Evolutionary conservation across 1,284 basidiomycete species (phyloP).

Genomic region (Sphaerobolus stellatus): DNA sequence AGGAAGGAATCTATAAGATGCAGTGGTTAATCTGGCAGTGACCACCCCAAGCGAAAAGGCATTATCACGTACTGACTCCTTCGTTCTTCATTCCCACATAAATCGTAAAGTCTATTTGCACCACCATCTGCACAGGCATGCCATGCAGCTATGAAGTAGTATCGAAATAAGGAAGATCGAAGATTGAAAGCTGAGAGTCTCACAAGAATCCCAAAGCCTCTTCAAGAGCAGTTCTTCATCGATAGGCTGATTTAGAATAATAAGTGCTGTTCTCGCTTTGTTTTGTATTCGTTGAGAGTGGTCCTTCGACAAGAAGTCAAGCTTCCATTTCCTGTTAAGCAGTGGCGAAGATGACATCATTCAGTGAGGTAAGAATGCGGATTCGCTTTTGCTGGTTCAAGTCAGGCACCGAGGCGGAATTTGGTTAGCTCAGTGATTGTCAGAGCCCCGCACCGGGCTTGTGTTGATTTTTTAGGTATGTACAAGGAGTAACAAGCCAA

Average conservation of each 20-base stretch:
- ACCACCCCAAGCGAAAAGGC: neutral
- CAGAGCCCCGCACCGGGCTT: too few species aligned
- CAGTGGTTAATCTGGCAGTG: slow-evolving; percentile 8
- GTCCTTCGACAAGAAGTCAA: too few species aligned
- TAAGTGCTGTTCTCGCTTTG: slow-evolving; percentile 47
- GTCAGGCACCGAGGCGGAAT: too few species aligned
- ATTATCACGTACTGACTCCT: slow-evolving; percentile 31
- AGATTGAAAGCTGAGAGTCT: slow-evolving; percentile 28
- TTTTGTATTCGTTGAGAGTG: too few species aligned
- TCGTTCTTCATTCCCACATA: slow-evolving; percentile 36
- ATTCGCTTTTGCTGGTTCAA: too few species aligned
- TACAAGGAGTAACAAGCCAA: too few species aligned
- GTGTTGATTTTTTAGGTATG: too few species aligned
- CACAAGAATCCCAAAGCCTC: slow-evolving; percentile 67
- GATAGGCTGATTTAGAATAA: slow-evolving; percentile 90
- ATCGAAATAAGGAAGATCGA: slow-evolving; percentile 26
- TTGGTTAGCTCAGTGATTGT: too few species aligned
- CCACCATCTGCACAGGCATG: slow-evolving; percentile 89
- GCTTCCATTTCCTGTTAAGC: too few species aligned
- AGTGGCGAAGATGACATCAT: too few species aligned
- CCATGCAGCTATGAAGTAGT: slow-evolving; percentile 21
- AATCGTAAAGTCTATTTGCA: slow-evolving; percentile 83
- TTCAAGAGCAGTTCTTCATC: slow-evolving; percentile 58
- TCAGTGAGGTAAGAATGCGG: too few species aligned
- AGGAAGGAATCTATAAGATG: slow-evolving; percentile 60